Base-by-base conservation (phyloP, 177 flowering plant genomes). In the Vitis hybrid region DNA sequence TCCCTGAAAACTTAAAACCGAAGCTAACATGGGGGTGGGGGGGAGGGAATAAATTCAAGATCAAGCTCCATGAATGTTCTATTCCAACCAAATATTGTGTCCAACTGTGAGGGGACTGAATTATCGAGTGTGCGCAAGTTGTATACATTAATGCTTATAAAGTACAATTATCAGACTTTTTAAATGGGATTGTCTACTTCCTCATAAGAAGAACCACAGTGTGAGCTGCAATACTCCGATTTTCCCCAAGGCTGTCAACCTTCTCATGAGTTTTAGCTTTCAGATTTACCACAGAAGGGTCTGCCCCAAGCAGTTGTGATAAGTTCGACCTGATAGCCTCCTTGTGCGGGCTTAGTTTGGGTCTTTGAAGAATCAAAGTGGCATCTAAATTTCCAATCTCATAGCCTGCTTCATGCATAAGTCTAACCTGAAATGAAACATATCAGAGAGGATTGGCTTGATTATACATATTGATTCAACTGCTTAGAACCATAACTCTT, bases 211-310 rank as follows among this genome's bases (percentile, higher is more conserved):
- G 97, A 74, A 96, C 89, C 55, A 93, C 95, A 0, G 98, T 93
- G 77, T 96, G 99, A 68, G 98, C 98, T 55, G 98, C 99, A 67
- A 93, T 92, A 69, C 99, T 96, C 54, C 97, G 79, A 57, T 96
- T 96, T 77, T 96, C 98, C 21, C 98, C 99, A 49, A 96, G 93
- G 78, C 98, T 93, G 74, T 93, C 98, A 11, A 96, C 99, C 84
- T 93, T 96, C 76, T 96, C 99, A 73, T 95, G 99, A 58, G 98
- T 95, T 86, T 96, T 96, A 16, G 98, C 99, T 75, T 96, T 93
- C 62, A 95, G 84, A 70, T 96, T 96, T 14, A 96, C 88, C 4
- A 86, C 90, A 30, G 97, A 76, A 2, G 97, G 97, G 74, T 96
- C 97, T 52, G 94, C 98, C 52, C 97, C 97, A n/a, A 96, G 97